Conservation (phyloP, 805 yeast species). For the Saturnispora diversa region DNA sequence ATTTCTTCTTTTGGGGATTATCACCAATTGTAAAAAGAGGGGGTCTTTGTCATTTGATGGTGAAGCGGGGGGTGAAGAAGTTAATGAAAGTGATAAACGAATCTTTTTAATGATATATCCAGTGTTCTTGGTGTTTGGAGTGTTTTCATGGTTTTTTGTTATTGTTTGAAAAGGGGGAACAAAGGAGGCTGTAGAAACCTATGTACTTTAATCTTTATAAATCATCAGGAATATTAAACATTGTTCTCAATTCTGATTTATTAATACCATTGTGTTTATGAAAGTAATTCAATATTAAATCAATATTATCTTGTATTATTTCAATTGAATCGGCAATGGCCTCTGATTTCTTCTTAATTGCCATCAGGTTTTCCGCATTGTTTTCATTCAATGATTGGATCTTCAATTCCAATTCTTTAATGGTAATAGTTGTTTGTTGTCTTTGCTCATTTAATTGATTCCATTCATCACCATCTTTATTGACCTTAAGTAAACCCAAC, state of each 20-base stretch:
- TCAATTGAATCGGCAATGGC: conserved; percentile 12
- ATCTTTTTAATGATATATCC: conserved; percentile 48
- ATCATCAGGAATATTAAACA: conserved; percentile 39
- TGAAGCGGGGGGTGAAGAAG: conserved; percentile 16
- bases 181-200: neutral
- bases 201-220: conserved; percentile 17
- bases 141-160: conserved; percentile 47
- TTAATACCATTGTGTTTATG: conserved; percentile 26
- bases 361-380: conserved; percentile 5
- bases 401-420: conserved; percentile 11
- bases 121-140: conserved; percentile 42
- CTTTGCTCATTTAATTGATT: conserved; percentile 11
- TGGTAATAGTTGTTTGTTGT: conserved; percentile 11
- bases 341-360: neutral
- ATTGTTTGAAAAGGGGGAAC: conserved; percentile 28
- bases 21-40: conserved; percentile 26
- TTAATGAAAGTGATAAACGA: conserved; percentile 47
- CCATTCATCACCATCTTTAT: conserved; percentile 9
- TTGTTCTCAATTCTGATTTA: conserved; percentile 28
- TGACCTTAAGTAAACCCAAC: conserved; percentile 10
- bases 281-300: conserved; percentile 32
- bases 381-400: neutral
- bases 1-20: conserved; percentile 42
- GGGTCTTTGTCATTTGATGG: conserved; percentile 15
- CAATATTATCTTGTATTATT: conserved; percentile 33